Evolutionary conservation across 1,284 basidiomycete genomes (phyloP).

Genomic region (Termitomyces sp.): DNA sequence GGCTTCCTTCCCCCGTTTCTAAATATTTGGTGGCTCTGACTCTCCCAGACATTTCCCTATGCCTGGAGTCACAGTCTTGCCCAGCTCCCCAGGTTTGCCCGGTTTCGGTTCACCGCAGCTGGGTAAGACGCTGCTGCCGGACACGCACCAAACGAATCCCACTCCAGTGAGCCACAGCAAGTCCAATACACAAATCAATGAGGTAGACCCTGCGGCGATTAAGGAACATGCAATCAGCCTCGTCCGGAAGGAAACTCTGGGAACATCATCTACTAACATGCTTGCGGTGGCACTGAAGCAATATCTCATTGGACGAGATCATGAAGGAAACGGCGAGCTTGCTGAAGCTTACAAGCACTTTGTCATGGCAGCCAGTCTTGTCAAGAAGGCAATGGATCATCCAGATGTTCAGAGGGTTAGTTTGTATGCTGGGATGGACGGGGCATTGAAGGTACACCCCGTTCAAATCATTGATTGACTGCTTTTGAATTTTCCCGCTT

Average conservation of each 20-base stretch:
- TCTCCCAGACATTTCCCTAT: constrained; percentile 18
- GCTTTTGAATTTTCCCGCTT: neutral
- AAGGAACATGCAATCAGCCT: constrained; percentile 57
- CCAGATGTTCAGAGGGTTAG: constrained; percentile 49
- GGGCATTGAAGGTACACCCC: constrained; percentile 52
- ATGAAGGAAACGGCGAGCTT: constrained; percentile 54
- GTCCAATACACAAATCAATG: constrained; percentile 21
- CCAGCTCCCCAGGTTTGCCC: constrained; percentile 25
- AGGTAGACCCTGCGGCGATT: constrained; percentile 54
- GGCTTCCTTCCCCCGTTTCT: neutral
- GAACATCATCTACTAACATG: constrained; percentile 49
- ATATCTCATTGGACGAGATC: constrained; percentile 41
- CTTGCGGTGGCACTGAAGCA: constrained; percentile 57
- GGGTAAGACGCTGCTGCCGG: constrained; percentile 17
- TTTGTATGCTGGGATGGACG: constrained; percentile 43
- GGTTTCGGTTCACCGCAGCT: constrained; percentile 25
- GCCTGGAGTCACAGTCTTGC: constrained; percentile 35
- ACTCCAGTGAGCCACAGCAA: constrained; percentile 16
- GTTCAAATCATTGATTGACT: neutral
- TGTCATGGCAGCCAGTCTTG: constrained; percentile 54
- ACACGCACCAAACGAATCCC: constrained; percentile 18
- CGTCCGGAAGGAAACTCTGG: constrained; percentile 47
- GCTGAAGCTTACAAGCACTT: constrained; percentile 53
- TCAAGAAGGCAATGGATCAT: constrained; percentile 52
- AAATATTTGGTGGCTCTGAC: constrained; percentile 11